Base-by-base conservation (phyloP, 495 filamentous ascomycete species). In the Pyronema domesticum region DNA sequence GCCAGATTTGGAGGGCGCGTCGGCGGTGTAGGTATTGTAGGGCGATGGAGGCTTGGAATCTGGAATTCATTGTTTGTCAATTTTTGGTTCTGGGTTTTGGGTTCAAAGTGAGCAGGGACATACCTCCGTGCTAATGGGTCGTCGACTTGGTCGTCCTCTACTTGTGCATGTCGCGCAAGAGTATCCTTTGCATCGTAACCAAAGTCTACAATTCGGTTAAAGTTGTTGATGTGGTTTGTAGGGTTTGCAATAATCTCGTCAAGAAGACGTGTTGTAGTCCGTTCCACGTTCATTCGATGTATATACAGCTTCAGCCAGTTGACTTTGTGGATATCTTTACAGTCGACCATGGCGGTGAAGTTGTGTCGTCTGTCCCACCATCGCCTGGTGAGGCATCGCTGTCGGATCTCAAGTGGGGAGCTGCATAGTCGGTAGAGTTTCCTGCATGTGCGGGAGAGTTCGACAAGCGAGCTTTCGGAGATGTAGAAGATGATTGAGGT, bases 101-200 rank as follows among this genome's bases (percentile, higher is more conserved):
- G 52, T 36, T 39, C 17, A 54, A 40, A 43, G 13, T 30, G 59
- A 42, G 39, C 54, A 15, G n/a, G 33, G 37, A 57, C 57, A 51
- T 67, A 95, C 80, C 84, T 82, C 70, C 87, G 75, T 13, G 91
- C 86, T 58, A 98, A 68, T 50, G 81, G 74, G 71, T 98, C 89
- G 17, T 83, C 78, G 10, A 66, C 71, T 13, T 76, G 71, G n/a
- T 80, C 73, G 34, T 73, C 70, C 35, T 74, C 69, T 40, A 43
- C 59, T 8, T 69, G 68, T 47, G 74, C 75, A 60, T 94, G 78
- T 54, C 74, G 72, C 42, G 89, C 58, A 37, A 98, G 73, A 18
- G 77, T 80, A 64, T 95, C 91, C 64, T 95, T 95, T 17, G 79
- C 85, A 74, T 96, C 87, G 55, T 85, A 89, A 0, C 88, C 91